These are phyloP conservation scores for Clarireedia sp. DNA, from an alignment of 2,329 filamentous ascomycete species.

Conservation along the genomic window DNA sequence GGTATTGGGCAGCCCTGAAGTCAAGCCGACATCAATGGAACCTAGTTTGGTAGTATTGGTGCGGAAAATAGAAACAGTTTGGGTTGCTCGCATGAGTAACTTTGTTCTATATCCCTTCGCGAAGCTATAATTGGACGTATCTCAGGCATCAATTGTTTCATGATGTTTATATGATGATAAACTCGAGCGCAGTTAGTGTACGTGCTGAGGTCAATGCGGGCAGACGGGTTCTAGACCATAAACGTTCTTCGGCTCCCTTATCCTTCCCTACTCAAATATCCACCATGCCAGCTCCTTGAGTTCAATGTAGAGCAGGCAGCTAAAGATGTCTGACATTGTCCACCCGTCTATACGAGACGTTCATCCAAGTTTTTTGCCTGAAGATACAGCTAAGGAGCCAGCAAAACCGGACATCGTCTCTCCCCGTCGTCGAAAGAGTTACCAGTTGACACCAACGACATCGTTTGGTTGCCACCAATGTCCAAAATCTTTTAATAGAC, in stretches of 20 bases:
- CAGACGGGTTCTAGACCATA: background rate
- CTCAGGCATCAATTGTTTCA: background rate
- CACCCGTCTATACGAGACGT: background rate
- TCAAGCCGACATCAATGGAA: too few species aligned
- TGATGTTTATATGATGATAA: background rate
- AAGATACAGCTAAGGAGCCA: background rate
- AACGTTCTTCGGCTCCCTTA: background rate
- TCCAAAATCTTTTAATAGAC: slow-evolving; percentile 18
- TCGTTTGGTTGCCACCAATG: slow-evolving; percentile 17
- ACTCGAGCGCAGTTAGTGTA: background rate
- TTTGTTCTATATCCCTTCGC: background rate
- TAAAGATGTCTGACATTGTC: background rate
- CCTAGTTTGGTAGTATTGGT: too few species aligned
- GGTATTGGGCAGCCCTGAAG: too few species aligned
- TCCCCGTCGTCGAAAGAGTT: background rate
- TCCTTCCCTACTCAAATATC: background rate
- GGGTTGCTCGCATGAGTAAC: background rate
- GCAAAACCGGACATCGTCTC: background rate
- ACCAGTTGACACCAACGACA: background rate
- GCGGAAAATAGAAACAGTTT: too few species aligned
- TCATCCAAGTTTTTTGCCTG: background rate
- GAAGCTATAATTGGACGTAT: background rate
- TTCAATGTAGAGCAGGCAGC: background rate
- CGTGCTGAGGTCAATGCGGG: background rate
- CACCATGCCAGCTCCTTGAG: background rate